Evolutionary conservation across 768 basidiomycete genomes (phyloP), one percentile per base, ranked within the genome.

Genomic region (Rubroboletus pulcherrimus): DNA sequence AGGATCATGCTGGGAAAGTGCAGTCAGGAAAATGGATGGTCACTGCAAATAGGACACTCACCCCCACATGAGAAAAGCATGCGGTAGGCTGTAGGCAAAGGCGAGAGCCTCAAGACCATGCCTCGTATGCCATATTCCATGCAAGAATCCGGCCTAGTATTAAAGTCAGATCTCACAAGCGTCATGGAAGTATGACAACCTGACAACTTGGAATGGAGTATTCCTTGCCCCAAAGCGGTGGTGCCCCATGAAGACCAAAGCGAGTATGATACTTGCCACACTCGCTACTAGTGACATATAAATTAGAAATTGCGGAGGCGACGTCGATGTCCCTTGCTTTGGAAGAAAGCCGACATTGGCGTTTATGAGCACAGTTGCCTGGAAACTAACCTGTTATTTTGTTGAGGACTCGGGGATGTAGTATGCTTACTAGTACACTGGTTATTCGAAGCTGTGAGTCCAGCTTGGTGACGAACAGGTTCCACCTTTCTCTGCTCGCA

Each of bases 291-390:
- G 67, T 2, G 82, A 83, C 30, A 74, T 54, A 53, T 80, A 82
- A 50, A 72, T 74, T 14, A 77, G 64, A 24, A 77, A 72, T 42
- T 80, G 75, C 0, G 69, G 70, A 0, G 65, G 53, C 4, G 63
- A 66, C 21, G 46, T 56, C 7, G 60, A 62, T n/a, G 37, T 56
- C 14, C 77, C 73, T 29, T 75, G 71, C 33, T 86, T 83, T 2
- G 82, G 78, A 17, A 87, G 69, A 59, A 86, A 83, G 0, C 76
- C 79, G 0, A 87, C 80, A 47, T 85, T 84, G 12, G 80, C 81
- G 37, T 78, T 80, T 21, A 86, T 63, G 17, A 86, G 69, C 3
- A 86, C 82, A 1, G 81, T 82, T 1, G 77, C 78, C 83, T 85
- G 44, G 3, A 49, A 15, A 2, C 17, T 1, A 7, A 17, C 34